Evolutionary conservation across 75 land plant genomes (phyloP).

Genomic region (Sequoiadendron giganteum): DNA sequence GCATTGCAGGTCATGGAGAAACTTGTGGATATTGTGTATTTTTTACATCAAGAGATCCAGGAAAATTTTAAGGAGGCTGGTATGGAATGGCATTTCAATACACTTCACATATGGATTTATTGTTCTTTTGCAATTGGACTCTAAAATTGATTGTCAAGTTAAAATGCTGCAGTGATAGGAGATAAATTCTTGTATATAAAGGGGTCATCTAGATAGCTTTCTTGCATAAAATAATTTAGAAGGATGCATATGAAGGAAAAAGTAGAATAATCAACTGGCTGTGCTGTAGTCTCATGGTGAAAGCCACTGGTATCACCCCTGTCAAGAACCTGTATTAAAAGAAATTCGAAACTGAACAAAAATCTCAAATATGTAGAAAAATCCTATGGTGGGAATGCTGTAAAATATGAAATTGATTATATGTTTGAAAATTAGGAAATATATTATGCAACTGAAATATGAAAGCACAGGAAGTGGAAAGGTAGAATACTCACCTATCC

Average conservation of each 20-base stretch:
- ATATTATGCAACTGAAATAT: background rate
- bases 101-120: background rate
- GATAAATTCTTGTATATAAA: background rate
- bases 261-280: background rate
- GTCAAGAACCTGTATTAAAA: background rate
- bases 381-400: background rate
- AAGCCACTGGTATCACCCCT: background rate
- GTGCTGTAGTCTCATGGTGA: background rate
- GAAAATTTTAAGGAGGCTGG: conserved; percentile 55
- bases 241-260: background rate
- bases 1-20: conserved; percentile 75
- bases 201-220: background rate
- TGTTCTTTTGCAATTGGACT: background rate
- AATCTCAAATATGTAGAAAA: background rate
- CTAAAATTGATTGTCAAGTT: background rate
- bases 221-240: background rate
- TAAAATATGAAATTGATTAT: background rate
- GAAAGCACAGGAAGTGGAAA: background rate
- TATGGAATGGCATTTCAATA: conserved; percentile 15
- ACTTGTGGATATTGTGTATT: conserved; percentile 81
- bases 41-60: conserved; percentile 57
- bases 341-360: background rate
- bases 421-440: background rate
- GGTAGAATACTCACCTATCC: background rate
- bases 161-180: background rate